Conservation (phyloP, 108 stramenopile species). For the Cylindrotheca fusiformis region DNA sequence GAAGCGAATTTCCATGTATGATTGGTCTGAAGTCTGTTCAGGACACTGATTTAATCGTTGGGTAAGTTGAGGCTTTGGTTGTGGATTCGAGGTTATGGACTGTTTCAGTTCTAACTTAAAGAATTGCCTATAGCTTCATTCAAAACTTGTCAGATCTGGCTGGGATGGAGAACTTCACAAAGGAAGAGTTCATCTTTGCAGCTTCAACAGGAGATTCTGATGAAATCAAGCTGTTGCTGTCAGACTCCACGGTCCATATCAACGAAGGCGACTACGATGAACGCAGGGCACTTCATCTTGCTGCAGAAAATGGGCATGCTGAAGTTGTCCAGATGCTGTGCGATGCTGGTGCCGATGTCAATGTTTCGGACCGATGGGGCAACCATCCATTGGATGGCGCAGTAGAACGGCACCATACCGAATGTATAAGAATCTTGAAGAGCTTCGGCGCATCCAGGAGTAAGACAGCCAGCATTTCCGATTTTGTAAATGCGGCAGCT, state of each 20-base stretch:
- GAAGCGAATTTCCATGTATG: background rate
- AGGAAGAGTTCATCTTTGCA: constrained; percentile 65
- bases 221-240: constrained; percentile 62
- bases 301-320: constrained; percentile 75
- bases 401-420: constrained; percentile 7
- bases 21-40: background rate
- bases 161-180: background rate
- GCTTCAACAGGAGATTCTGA: constrained; percentile 81
- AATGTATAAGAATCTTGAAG: constrained; percentile 43
- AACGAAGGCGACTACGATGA: constrained; percentile 87
- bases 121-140: background rate
- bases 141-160: background rate
- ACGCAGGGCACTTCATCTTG: constrained; percentile 89
- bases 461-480: constrained; percentile 54
- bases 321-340: constrained; percentile 62
- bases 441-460: constrained; percentile 70
- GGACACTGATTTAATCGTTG: background rate
- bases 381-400: constrained; percentile 87
- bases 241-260: constrained; percentile 26
- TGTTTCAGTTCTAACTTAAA: no score
- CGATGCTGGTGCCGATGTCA: constrained; percentile 71
- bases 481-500: constrained; percentile 81
- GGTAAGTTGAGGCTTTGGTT: no score
- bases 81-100: no score
- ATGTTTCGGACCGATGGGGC: constrained; percentile 86